phyloP scores from a whole-genome alignment of 352 stramenopile species.

The Phytopythium delawarense region DNA sequence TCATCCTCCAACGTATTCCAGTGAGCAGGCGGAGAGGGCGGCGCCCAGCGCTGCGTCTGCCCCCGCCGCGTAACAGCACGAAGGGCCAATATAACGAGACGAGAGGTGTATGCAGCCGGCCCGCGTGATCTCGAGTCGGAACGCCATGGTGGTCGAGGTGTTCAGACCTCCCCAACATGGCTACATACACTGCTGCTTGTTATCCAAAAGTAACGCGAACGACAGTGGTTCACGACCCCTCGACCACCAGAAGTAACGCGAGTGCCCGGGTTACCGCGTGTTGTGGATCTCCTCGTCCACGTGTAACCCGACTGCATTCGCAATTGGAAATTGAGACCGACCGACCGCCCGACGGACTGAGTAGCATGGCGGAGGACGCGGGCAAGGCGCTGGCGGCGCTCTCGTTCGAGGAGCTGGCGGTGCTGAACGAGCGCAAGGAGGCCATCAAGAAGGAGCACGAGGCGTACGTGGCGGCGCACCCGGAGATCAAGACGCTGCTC shows the following conservation, averaged over 20 bases:
- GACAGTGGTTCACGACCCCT: background rate
- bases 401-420: conserved; percentile 79
- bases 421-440: conserved; percentile 85
- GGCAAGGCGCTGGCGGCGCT: conserved; percentile 65
- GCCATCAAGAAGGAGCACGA: conserved; percentile 83
- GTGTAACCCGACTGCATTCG: background rate
- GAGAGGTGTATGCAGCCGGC: background rate
- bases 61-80: too few species aligned
- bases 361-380: conserved; percentile 26
- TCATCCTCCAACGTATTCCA: conserved; percentile 60
- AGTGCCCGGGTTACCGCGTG: background rate
- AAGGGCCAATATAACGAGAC: too few species aligned
- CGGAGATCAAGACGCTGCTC: conserved; percentile 88
- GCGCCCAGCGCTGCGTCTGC: background rate
- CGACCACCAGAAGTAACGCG: background rate
- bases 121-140: background rate
- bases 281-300: conserved; percentile 1
- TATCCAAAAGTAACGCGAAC: background rate
- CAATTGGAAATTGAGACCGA: background rate
- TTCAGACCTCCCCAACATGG: background rate
- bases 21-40: conserved; percentile 19
- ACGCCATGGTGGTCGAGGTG: background rate
- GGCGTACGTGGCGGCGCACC: conserved; percentile 75
- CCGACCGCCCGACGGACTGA: too few species aligned
- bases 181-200: background rate